These are phyloP conservation scores for Entomortierella beljakovae DNA, from an alignment of 192 early-diverging fungal species.

Conservation along the genomic window DNA sequence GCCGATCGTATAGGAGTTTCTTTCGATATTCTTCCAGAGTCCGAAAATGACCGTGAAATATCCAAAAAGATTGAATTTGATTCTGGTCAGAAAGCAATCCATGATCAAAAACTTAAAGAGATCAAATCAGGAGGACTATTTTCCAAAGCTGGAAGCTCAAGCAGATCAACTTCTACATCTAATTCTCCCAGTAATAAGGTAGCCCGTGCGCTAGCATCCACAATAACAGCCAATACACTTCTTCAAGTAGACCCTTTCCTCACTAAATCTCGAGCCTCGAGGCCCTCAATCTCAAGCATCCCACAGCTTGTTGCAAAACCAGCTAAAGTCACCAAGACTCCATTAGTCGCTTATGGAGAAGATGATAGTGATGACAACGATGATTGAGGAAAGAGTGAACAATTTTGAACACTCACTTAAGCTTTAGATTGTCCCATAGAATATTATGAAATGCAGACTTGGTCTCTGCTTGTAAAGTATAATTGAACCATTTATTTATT, in stretches of 20 bases:
- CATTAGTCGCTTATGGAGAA: conserved; percentile 27
- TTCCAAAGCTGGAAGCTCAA: neutral
- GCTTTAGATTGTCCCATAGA: no score
- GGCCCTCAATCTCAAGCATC: neutral
- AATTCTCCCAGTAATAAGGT: conserved; percentile 14
- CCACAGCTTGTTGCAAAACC: neutral
- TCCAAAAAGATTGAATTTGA: conserved; percentile 26
- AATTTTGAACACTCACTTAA: no score
- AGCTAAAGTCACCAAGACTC: conserved; percentile 1
- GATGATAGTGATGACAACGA: conserved; percentile 21
- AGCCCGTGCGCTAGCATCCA: conserved; percentile 13
- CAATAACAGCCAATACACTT: conserved; percentile 24
- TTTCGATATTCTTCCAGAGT: conserved; percentile 35
- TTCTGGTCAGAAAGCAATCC: conserved; percentile 4
- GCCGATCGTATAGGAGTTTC: conserved; percentile 44
- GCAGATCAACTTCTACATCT: neutral
- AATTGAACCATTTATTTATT: neutral
- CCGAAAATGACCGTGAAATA: conserved; percentile 21
- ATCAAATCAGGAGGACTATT: conserved; percentile 36
- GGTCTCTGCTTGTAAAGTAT: neutral
- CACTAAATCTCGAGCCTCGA: neutral
- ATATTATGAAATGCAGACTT: no score
- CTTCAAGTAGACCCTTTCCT: conserved; percentile 40
- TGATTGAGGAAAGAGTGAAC: neutral
- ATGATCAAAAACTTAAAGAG: conserved; percentile 24